Conservation (phyloP, 345 rosid species). For the Hirschfeldia incana region DNA sequence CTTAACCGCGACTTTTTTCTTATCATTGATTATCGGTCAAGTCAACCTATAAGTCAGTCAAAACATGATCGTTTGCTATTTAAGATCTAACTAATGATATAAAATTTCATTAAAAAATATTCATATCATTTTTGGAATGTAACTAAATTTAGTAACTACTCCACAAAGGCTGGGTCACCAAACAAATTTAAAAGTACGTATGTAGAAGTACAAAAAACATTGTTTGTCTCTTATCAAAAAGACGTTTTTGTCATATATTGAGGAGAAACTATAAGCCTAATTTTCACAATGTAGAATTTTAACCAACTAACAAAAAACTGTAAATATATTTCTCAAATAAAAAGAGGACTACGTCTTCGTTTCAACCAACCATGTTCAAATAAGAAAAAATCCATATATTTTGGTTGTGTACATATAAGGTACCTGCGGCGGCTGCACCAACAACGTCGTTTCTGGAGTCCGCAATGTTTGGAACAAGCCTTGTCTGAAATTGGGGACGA, state of each 20-base stretch:
- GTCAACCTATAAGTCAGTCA: background rate
- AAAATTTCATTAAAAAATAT: background rate
- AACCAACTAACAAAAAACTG: background rate
- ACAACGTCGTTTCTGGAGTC: slow-evolving; percentile 52
- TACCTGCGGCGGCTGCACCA: slow-evolving; percentile 63
- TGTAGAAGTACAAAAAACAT: background rate
- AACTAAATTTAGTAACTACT: background rate
- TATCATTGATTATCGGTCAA: background rate
- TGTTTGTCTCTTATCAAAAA: background rate
- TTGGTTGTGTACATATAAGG: background rate
- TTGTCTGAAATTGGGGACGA: slow-evolving; percentile 45
- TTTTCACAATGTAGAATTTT: background rate
- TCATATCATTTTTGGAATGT: background rate
- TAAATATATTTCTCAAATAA: background rate
- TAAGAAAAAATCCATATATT: background rate
- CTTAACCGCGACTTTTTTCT: background rate
- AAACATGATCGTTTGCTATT: background rate
- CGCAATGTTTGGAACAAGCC: slow-evolving; percentile 42
- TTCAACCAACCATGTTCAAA: background rate
- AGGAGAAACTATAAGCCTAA: background rate
- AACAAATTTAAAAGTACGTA: background rate
- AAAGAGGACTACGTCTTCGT: background rate
- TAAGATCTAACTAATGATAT: background rate
- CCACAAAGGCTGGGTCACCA: background rate
- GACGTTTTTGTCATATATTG: background rate